phyloP scores from a whole-genome alignment of 768 basidiomycete genomes.

The Termitomyces heimii region DNA sequence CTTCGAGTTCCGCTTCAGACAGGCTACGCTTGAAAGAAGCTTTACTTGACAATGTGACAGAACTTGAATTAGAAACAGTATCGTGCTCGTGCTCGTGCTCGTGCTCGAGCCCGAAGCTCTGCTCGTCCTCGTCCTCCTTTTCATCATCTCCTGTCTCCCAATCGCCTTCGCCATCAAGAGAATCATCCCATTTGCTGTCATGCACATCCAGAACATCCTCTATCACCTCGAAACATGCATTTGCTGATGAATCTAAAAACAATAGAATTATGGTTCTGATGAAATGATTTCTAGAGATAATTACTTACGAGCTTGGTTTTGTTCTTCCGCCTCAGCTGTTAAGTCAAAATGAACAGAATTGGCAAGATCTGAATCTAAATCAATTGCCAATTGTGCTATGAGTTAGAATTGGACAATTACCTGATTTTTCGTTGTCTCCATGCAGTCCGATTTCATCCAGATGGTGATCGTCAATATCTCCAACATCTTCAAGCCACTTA shows the following conservation, averaged over 20 bases:
- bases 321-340: background rate
- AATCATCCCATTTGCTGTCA: constrained; percentile 25
- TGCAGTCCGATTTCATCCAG: background rate
- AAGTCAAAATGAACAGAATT: background rate
- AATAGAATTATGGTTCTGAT: background rate
- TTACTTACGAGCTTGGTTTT: constrained; percentile 3
- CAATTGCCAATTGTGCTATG: background rate
- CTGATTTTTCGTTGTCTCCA: background rate
- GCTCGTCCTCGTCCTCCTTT: background rate
- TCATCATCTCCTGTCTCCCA: constrained; percentile 29
- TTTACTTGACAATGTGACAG: constrained; percentile 50
- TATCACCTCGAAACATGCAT: constrained; percentile 1
- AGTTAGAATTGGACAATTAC: background rate
- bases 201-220: constrained; percentile 4
- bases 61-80: constrained; percentile 44
- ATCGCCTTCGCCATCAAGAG: constrained; percentile 41
- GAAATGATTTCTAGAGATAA: background rate
- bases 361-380: background rate
- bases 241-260: constrained; percentile 4
- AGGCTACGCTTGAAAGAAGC: constrained; percentile 51
- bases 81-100: constrained; percentile 28
- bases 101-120: background rate
- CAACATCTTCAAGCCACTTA: background rate
- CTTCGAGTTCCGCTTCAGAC: constrained; percentile 25
- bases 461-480: background rate